Conservation (phyloP, 441 rosid genomes). For the Macaranga tanarius region DNA sequence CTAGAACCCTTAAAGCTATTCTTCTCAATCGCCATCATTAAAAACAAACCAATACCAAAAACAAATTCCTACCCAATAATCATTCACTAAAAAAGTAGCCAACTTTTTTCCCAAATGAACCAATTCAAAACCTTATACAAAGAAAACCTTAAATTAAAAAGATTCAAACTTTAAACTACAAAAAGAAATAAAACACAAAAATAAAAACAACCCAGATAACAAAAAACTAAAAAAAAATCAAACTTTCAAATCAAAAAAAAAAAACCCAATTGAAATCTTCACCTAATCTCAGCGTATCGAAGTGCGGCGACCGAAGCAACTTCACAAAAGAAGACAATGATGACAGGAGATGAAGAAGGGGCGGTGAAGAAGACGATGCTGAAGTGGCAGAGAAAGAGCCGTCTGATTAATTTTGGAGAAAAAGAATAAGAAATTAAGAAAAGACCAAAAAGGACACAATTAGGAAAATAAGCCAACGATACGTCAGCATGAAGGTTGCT, state of each 20-base stretch:
- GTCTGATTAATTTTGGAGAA: slow-evolving; percentile 44
- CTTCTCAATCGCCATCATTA: slow-evolving; percentile 93
- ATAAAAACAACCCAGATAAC: slow-evolving; percentile 6
- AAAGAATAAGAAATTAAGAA: slow-evolving; percentile 31
- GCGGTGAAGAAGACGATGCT: slow-evolving; percentile 79
- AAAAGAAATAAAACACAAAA: slow-evolving; percentile 11
- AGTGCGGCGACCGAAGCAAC: slow-evolving; percentile 16
- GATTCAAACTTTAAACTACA: slow-evolving; percentile 20
- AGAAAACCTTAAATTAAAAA: slow-evolving; percentile 15
- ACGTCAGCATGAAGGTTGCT: no score
- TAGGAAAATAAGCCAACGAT: no score
- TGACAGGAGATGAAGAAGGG: slow-evolving; percentile 29
- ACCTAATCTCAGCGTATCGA: slow-evolving; percentile 33
- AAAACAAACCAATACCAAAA: not conserved
- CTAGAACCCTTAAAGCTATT: slow-evolving; percentile 70
- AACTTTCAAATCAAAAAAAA: not conserved
- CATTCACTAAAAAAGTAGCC: not conserved
- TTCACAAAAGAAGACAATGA: slow-evolving; percentile 26
- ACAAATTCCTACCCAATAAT: not conserved
- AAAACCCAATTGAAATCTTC: slow-evolving; percentile 16
- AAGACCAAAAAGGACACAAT: slow-evolving; percentile 73
- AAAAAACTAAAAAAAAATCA: not conserved
- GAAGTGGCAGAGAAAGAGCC: slow-evolving; percentile 74
- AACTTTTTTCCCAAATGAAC: slow-evolving; percentile 14
- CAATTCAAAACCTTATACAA: slow-evolving; percentile 44